phyloP scores from a whole-genome alignment of 176 grass and related monocot species.

The Alloteropsis semialata region DNA sequence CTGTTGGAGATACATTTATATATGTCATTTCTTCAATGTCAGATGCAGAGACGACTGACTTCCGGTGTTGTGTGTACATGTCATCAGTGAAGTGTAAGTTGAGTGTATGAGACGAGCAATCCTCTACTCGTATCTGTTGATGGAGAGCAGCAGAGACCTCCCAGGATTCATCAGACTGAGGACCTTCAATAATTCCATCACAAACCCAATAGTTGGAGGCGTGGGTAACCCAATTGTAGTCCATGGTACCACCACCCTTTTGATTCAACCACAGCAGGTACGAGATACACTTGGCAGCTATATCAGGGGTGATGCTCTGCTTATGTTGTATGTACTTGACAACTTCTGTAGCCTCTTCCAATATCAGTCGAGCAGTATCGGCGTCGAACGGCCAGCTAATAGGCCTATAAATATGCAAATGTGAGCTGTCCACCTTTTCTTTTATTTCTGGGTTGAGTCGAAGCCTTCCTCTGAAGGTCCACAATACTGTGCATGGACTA shows the following conservation, averaged over 20 bases:
- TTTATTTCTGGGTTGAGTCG: not conserved
- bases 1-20: not conserved
- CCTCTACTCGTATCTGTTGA: not conserved
- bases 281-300: not conserved
- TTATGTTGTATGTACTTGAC: not conserved
- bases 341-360: not conserved
- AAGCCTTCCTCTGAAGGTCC: constrained; percentile 4
- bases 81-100: not conserved
- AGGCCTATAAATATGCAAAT: not conserved
- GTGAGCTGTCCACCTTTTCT: not conserved
- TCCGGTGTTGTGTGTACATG: no score
- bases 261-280: not conserved
- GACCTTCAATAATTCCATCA: not conserved
- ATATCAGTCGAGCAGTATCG: not conserved
- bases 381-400: accelerated
- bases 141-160: not conserved
- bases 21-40: no score
- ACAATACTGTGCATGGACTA: not conserved
- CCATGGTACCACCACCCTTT: accelerated
- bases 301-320: not conserved
- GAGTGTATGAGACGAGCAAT: no score
- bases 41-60: no score
- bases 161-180: no score
- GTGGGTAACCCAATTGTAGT: not conserved
- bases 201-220: constrained; percentile 15